Conservation (phyloP, 2,329 filamentous ascomycete species). For the Atkinsonella texensis region DNA sequence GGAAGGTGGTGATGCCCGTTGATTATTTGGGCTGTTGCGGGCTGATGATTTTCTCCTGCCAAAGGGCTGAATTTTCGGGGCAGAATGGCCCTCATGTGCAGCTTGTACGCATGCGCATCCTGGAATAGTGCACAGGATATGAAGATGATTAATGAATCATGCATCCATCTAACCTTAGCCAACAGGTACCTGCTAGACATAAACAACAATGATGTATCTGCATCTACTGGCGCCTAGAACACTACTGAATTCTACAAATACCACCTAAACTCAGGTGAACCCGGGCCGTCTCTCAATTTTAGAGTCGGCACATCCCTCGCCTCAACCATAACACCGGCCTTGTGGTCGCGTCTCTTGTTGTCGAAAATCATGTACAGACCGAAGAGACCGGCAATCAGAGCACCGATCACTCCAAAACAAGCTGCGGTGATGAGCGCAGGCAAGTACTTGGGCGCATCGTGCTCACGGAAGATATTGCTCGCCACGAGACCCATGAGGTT, state of each 20-base stretch:
- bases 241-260: constrained; percentile 22
- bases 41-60: constrained; percentile 18
- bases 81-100: constrained; percentile 12
- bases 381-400: constrained; percentile 39
- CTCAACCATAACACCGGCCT: constrained; percentile 34
- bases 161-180: not conserved
- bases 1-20: constrained; percentile 23
- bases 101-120: not conserved
- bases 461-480: constrained; percentile 54
- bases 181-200: not conserved
- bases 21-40: constrained; percentile 23
- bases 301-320: constrained; percentile 37
- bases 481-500: constrained; percentile 66
- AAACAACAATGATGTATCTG: not conserved
- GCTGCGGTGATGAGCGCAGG: constrained; percentile 54
- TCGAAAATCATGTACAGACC: constrained; percentile 49
- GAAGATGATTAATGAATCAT: not conserved
- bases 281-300: constrained; percentile 35
- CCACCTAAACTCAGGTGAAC: constrained; percentile 37
- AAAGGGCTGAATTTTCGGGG: constrained; percentile 19
- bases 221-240: not conserved
- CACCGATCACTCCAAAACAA: constrained; percentile 49
- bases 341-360: constrained; percentile 40
- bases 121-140: not conserved
- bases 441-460: constrained; percentile 55